Evolutionary conservation across 106 monocot genomes (phyloP).

Genomic region (Apostasia shenzhenica): DNA sequence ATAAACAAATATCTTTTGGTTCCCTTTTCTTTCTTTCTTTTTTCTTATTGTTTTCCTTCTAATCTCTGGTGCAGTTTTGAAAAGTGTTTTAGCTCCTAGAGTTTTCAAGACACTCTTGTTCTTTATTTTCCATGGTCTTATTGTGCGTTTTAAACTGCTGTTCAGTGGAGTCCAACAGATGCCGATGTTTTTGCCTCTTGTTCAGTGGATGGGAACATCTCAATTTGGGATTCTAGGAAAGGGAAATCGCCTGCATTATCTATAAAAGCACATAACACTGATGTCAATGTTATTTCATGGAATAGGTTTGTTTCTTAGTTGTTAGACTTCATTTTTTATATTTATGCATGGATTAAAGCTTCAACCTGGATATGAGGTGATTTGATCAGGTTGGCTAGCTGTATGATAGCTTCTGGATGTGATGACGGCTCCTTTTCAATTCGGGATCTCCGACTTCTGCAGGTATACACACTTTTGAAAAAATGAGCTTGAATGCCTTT

Average conservation of each 20-base stretch:
- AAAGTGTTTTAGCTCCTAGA: too few species aligned
- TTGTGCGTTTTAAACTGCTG: neutral
- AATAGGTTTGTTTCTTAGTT: conserved; percentile 43
- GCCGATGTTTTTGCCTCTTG: conserved; percentile 92
- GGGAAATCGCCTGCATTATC: conserved; percentile 79
- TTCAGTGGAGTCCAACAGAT: conserved; percentile 98
- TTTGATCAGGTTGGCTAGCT: conserved; percentile 68
- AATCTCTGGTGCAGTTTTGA: too few species aligned
- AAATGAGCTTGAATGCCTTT: neutral
- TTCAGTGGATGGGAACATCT: conserved; percentile 78
- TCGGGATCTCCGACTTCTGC: conserved; percentile 82
- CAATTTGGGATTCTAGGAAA: conserved; percentile 81
- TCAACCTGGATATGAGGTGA: neutral
- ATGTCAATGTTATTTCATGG: conserved; percentile 99
- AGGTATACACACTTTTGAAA: conserved; percentile 32
- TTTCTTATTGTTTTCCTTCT: neutral
- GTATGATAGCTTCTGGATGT: conserved; percentile 96
- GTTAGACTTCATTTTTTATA: neutral
- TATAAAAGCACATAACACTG: conserved; percentile 73
- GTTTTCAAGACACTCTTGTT: too few species aligned
- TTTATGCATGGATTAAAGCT: neutral
- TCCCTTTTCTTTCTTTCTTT: neutral
- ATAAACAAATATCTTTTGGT: neutral
- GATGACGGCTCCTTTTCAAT: conserved; percentile 91
- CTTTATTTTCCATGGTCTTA: too few species aligned